Base-by-base conservation (phyloP, 352 stramenopile genomes). In the Phytopythium chamaehyphon region DNA sequence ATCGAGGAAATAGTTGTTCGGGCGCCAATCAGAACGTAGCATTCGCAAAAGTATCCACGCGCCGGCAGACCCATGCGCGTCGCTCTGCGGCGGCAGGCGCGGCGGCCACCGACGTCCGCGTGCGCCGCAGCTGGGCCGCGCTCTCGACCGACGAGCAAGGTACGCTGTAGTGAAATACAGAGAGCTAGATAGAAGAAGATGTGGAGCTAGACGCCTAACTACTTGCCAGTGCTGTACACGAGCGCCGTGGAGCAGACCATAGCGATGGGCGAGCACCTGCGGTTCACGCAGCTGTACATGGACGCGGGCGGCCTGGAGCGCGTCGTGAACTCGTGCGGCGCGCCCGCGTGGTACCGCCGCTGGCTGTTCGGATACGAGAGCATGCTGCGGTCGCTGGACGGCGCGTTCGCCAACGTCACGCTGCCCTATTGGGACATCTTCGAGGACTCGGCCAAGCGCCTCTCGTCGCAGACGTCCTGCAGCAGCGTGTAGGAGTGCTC, bases 401-500 rank as follows among this genome's bases (percentile, higher is more conserved):
- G 54, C 3, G 55, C 52, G 6, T 88, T 70, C 43, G 63, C 54
- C 10, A 56, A 74, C 40, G 37, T 89, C 45, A 87, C 78, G 18
- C 54, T 89, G 33, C 76, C 78, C 14, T 89, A 83, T 45, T 89
- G 76, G 76, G 60, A 87, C 44, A 53, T 82, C 18, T 85, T 85
- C 36, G 68, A 82, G 36, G 73, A 85, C 44, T 60, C 71, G 11
- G 66, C 71, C 46, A 85, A 80, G 47, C 71, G 71, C 19, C 56
- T 80, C n/a, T 76, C 68, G 6, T 62, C 61, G 9, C 59, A 45
- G 12, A 78, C 60, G 7, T 35, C 51, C 18, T 85, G 73, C 36
- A 67, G 55, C 16, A 57, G 62, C 8, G 62, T 80, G 52, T 58
- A 70, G 50, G 58, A 55, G 5, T 85, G 73, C 36, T 80, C 73